Evolutionary conservation across 345 rosid genomes (phyloP).

Genomic region (Luvunga scandens): DNA sequence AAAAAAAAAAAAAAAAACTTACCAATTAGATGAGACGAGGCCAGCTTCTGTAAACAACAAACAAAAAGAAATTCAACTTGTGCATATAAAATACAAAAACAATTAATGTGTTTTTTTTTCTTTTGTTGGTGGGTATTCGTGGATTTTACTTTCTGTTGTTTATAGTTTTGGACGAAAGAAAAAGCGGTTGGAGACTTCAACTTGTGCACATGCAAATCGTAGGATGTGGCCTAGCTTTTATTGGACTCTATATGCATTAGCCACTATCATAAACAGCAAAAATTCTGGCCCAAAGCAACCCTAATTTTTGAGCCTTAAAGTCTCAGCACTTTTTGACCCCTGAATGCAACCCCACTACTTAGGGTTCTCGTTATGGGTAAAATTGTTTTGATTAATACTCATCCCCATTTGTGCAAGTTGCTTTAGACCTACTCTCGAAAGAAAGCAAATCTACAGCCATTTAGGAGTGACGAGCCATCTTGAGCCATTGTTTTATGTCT

Average conservation of each 20-base stretch:
- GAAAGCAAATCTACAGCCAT: background rate
- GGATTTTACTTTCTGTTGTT: background rate
- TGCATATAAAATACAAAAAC: too few species aligned
- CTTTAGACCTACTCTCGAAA: background rate
- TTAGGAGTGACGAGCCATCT: background rate
- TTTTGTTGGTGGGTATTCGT: background rate
- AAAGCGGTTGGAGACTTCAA: too few species aligned
- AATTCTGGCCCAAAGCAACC: background rate
- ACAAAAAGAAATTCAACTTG: too few species aligned
- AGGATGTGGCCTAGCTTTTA: background rate
- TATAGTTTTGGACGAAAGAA: background rate
- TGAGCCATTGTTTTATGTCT: conserved; percentile 3
- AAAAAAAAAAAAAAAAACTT: too few species aligned
- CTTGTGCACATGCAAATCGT: background rate
- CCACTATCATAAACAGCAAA: background rate
- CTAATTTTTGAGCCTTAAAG: background rate
- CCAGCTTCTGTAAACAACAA: too few species aligned
- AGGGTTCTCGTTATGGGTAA: background rate
- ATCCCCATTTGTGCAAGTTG: background rate
- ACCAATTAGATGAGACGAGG: too few species aligned
- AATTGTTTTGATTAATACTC: background rate
- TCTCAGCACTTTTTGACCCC: background rate
- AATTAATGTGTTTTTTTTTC: background rate
- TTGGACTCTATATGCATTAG: background rate
- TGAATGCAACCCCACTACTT: background rate